Evolutionary conservation across 176 grass and related monocot genomes (phyloP), one percentile per base, ranked within the genome.

Genomic region (Musa troglodytarum): DNA sequence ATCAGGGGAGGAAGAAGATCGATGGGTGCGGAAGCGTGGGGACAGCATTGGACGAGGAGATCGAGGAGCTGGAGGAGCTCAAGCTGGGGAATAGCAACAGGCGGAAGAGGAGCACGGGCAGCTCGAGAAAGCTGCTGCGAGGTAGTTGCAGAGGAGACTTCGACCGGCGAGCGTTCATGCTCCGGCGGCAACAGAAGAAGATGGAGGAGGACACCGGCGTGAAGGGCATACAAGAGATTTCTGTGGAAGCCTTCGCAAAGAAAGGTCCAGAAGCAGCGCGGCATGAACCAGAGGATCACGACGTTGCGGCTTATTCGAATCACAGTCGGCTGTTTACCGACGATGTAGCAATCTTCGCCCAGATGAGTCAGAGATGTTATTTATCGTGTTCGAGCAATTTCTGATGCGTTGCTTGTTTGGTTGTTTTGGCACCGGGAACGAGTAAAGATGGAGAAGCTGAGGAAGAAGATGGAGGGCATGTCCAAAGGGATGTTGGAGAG

Each of bases 381-480:
- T 43, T 43, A 43, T 43, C 34, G 34, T 9, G 2, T 6, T 11
- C 11, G 23, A 25, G 25, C 17, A 13, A 28, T 66, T 13, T 66
- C 8, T 15, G 25, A 68, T 74, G 72, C 53, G 57, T 21, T 52
- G 10, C 1, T 50, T 50, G 67, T 49, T 50, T 49, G 4, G 34
- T 43, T 43, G 34, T 43, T 43, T 43, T 43, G 34, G 34, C 6
- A 6, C 14, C 8, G 8, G 15, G 68, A 19, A 17, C 13, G 66
- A 50, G 1, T 77, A 65, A 87, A 96, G 93, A 88, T 96, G 57
- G 89, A 96, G 21, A 84, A 86, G 85, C 61, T 96, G 75, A 83
- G 81, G 79, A 90, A 69, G 77, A 96, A 88, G 75, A 96, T 96
- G 93, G 93, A 90, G 72, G 93, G 93, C 17, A 69, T 96, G 83